Conservation (phyloP, 2,329 filamentous ascomycete species). For the Coniochaeta prunicola region DNA sequence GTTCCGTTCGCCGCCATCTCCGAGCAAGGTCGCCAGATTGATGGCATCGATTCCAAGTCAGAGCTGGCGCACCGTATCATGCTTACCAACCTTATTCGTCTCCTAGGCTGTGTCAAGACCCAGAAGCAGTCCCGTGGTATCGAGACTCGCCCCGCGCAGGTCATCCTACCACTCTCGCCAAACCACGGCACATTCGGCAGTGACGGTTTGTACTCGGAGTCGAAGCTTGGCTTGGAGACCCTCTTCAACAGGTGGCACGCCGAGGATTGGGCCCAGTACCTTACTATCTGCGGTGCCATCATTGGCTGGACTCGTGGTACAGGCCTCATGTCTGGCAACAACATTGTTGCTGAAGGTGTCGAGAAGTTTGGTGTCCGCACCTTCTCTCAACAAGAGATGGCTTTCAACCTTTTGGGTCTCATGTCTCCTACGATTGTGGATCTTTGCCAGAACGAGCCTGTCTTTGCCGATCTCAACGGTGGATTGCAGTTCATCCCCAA, state of each 20-base stretch:
- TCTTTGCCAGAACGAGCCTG: conserved; percentile 89
- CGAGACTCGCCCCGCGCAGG: conserved; percentile 92
- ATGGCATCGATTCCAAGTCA: conserved; percentile 92
- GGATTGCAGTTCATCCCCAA: conserved; percentile 96
- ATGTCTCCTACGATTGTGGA: conserved; percentile 94
- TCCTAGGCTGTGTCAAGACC: conserved; percentile 82
- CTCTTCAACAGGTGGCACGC: conserved; percentile 98
- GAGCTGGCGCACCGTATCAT: conserved; percentile 98
- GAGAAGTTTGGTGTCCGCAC: conserved; percentile 95
- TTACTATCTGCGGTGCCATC: conserved; percentile 95
- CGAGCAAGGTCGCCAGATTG: conserved; percentile 95
- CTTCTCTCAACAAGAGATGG: conserved; percentile 99
- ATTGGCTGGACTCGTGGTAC: conserved; percentile 99
- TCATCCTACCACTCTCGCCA: conserved; percentile 89
- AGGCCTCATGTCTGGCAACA: conserved; percentile 96
- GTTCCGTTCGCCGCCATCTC: conserved; percentile 96
- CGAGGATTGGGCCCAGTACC: conserved; percentile 94
- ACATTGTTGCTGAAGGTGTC: conserved; percentile 93
- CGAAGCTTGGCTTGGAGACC: conserved; percentile 93
- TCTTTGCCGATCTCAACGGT: conserved; percentile 95
- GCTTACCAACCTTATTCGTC: conserved; percentile 91
- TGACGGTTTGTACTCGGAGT: conserved; percentile 96
- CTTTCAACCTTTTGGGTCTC: conserved; percentile 92
- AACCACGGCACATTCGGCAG: conserved; percentile 99
- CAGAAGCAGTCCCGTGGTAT: conserved; percentile 85